Percentiles rank a stretch among this genome's conserved stretches.
Conservation (phyloP, 2,329 filamentous ascomycete genomes). For the Escovopsis sp. region DNA sequence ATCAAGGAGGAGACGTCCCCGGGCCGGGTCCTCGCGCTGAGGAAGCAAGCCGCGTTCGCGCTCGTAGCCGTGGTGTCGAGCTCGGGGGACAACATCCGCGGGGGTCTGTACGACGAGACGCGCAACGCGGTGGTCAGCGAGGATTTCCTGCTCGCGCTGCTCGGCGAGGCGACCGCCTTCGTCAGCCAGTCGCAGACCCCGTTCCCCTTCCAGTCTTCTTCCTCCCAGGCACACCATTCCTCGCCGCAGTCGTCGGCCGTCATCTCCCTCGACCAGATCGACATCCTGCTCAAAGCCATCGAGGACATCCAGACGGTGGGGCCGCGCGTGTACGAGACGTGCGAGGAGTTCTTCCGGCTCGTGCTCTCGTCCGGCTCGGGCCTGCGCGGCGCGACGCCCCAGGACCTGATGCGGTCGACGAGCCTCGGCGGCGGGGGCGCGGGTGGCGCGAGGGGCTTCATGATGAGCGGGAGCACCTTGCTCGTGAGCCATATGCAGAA, state of each 20-base stretch:
- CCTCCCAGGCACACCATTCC: too few species aligned
- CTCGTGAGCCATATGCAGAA: constrained; percentile 47
- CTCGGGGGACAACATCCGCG: constrained; percentile 79
- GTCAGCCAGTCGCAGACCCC: constrained; percentile 42
- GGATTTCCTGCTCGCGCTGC: constrained; percentile 67
- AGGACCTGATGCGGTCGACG: constrained; percentile 44
- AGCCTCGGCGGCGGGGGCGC: constrained; percentile 33
- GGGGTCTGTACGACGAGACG: constrained; percentile 70
- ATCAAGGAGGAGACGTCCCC: constrained; percentile 13
- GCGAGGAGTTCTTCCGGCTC: constrained; percentile 63
- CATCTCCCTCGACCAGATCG: constrained; percentile 58
- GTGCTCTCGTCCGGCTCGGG: constrained; percentile 57
- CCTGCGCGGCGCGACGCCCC: constrained; percentile 44
- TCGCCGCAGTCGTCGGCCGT: constrained; percentile 27
- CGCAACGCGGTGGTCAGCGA: constrained; percentile 75
- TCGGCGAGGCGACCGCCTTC: constrained; percentile 73
- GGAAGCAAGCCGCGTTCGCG: constrained; percentile 54
- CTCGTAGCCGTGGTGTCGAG: constrained; percentile 73
- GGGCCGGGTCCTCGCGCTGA: constrained; percentile 39
- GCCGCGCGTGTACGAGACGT: constrained; percentile 54
- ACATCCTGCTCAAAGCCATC: constrained; percentile 58
- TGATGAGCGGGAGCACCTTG: constrained; percentile 60
- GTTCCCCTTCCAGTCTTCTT: too few species aligned
- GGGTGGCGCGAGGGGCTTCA: too few species aligned
- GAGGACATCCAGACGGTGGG: constrained; percentile 68